Evolutionary conservation across 176 grass and related monocot genomes (phyloP), one percentile per base, ranked within the genome.

Genomic region (Pontederia paniculata): DNA sequence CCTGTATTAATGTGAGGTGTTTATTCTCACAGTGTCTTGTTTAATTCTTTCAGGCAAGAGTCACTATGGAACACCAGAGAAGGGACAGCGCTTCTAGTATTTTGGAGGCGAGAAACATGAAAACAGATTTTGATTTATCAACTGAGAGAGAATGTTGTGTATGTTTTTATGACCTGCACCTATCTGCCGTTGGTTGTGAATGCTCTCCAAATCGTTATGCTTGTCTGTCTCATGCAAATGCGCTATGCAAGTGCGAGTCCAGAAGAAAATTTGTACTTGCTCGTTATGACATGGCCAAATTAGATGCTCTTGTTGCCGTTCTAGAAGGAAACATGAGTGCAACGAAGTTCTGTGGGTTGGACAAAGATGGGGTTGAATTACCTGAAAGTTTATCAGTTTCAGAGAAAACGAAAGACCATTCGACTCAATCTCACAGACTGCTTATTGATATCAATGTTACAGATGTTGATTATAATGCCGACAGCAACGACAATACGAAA

Each of bases 131-230:
- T 70, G 86, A 97, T 74, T 22, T 53, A 37, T 84, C 80, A 61
- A 67, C 54, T 23, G 93, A 97, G n/a, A 69, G 77, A 44, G 93
- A 90, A 62, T 97, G 93, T 55, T 97, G 87, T 81, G 81, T 45
- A 31, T 97, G 93, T 57, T 90, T 77, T 67, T 97, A 90, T 69
- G 93, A 97, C 71, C 83, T 97, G 9, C 71, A 97, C 63, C 70
- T 97, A 19, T 97, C 93, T 54, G 82, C 86, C 77, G 73, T 68
- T 64, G 71, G 65, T 37, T 97, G 93, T 72, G 72, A 81, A 52
- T 97, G 93, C 74, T 81, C 75, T 28, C 77, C 93, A 17, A 77
- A 76, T 42, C 77, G 68, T 44, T 97, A 81, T 76, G 68, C 77
- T 68, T 97, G 93, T 74, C 62, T 88, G 66, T 61, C 70, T 25